These are phyloP conservation scores for Cichorium intybus DNA, from an alignment of 140 eudicot genomes.

Conservation along the genomic window DNA sequence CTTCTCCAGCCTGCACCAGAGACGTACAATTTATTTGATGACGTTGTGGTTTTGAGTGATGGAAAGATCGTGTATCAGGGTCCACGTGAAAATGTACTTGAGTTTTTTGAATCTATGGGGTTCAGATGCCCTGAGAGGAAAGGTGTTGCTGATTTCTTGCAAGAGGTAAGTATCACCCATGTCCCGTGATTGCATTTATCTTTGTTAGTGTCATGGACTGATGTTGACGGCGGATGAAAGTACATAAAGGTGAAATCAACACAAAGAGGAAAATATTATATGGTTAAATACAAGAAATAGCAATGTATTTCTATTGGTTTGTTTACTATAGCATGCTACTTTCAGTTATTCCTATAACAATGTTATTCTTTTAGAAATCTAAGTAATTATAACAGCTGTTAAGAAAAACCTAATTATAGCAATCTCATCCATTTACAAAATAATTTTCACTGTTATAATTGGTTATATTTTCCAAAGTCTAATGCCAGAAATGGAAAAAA, in stretches of 20 bases:
- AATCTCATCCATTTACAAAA: neutral
- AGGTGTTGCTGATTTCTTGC: constrained; percentile 81
- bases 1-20: constrained; percentile 94
- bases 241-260: neutral
- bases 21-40: constrained; percentile 73
- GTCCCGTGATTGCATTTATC: neutral
- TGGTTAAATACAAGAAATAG: neutral
- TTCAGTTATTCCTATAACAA: neutral
- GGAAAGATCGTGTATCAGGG: constrained; percentile 83
- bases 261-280: neutral
- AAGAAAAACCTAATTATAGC: too few relatives aligned
- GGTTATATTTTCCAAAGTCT: neutral
- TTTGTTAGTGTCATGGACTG: neutral
- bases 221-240: neutral
- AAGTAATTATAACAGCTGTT: too few relatives aligned
- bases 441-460: too few relatives aligned
- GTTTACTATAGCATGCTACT: neutral
- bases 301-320: neutral
- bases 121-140: constrained; percentile 79
- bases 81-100: constrained; percentile 64
- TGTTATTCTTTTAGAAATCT: neutral
- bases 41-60: constrained; percentile 66
- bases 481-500: neutral
- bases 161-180: constrained; percentile 53
- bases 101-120: constrained; percentile 74